A percentile compares a stretch with the other conserved stretches of the same genome.
Conservation (phyloP, 163 green algal genomes). For the Chlamydomonas reinhardtii region DNA sequence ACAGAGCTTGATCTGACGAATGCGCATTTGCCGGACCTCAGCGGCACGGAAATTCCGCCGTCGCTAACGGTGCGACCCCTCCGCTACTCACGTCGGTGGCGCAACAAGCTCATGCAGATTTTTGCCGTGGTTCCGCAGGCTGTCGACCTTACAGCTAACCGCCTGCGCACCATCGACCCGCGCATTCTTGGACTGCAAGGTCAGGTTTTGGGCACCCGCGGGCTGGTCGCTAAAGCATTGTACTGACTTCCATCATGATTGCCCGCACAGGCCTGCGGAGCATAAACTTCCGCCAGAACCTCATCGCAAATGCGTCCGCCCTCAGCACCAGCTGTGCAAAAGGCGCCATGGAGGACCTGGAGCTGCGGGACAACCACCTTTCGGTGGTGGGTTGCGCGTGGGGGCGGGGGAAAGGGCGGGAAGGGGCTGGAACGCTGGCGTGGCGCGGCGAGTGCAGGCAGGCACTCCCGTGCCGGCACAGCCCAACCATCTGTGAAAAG, state of each 20-base stretch:
- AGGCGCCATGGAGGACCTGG: constrained; percentile 74
- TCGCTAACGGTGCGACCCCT: constrained; percentile 60
- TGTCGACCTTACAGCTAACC: constrained; percentile 90
- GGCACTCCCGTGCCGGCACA: too few relatives aligned
- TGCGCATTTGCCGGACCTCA: constrained; percentile 74
- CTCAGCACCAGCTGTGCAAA: constrained; percentile 56
- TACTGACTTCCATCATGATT: neutral
- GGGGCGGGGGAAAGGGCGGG: neutral
- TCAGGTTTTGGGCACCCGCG: constrained; percentile 40
- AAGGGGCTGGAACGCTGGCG: neutral
- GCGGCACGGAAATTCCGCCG: constrained; percentile 61
- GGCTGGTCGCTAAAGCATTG: too few relatives aligned
- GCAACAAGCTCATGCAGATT: too few relatives aligned
- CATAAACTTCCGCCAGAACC: constrained; percentile 90
- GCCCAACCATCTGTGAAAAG: too few relatives aligned
- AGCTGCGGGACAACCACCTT: constrained; percentile 92
- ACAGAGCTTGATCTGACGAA: constrained; percentile 87
- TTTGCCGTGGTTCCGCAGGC: constrained; percentile 55
- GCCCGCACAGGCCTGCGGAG: constrained; percentile 65
- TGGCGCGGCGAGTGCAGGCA: too few relatives aligned
- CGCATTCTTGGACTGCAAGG: constrained; percentile 78
- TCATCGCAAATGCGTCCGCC: constrained; percentile 70
- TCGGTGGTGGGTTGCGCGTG: constrained; percentile 28
- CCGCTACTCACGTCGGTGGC: neutral
- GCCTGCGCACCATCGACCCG: constrained; percentile 79